These are phyloP conservation scores for Phytophthora multivora DNA, from an alignment of 352 stramenopile species.

Conservation along the genomic window DNA sequence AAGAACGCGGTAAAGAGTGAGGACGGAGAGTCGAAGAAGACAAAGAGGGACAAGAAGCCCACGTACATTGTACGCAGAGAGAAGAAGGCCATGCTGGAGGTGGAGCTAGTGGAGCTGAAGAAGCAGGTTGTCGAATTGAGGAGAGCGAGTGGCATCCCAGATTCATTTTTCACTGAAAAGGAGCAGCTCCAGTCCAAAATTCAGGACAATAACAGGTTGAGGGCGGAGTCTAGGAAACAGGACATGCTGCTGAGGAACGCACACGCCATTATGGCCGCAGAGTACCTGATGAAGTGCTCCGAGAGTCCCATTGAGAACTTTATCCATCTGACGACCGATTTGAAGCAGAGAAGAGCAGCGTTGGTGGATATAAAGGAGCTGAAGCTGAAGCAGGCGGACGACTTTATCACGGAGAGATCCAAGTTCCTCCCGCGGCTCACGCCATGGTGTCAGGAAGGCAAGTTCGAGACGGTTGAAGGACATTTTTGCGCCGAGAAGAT, in stretches of 20 bases:
- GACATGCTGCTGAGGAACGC: slow-evolving; percentile 47
- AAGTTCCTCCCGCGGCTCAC: slow-evolving; percentile 28
- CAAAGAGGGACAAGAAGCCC: slow-evolving; percentile 38
- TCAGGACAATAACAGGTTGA: slow-evolving; percentile 40
- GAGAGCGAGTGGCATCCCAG: slow-evolving; percentile 36
- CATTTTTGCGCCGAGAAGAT: slow-evolving; percentile 66
- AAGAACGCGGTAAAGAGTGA: slow-evolving; percentile 8
- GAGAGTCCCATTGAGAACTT: slow-evolving; percentile 48
- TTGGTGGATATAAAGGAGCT: slow-evolving; percentile 34
- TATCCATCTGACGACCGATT: slow-evolving; percentile 42
- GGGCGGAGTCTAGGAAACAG: slow-evolving; percentile 46
- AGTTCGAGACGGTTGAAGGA: slow-evolving; percentile 48
- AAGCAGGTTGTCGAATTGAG: slow-evolving; percentile 36
- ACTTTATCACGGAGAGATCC: slow-evolving; percentile 38
- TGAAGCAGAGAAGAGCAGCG: slow-evolving; percentile 34
- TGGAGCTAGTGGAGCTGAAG: slow-evolving; percentile 37
- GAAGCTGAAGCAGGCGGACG: slow-evolving; percentile 37
- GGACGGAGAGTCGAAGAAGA: slow-evolving; percentile 14
- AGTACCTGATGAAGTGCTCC: slow-evolving; percentile 41
- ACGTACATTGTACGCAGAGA: slow-evolving; percentile 49
- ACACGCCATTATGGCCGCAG: slow-evolving; percentile 38
- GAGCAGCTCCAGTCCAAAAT: slow-evolving; percentile 25
- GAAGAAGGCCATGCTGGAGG: slow-evolving; percentile 51
- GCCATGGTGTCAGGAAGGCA: slow-evolving; percentile 44
- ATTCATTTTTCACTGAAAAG: slow-evolving; percentile 35